Evolutionary conservation across 192 early-diverging fungal genomes (phyloP), one percentile per base, ranked within the genome.

Genomic region (Entrophospora sp.): DNA sequence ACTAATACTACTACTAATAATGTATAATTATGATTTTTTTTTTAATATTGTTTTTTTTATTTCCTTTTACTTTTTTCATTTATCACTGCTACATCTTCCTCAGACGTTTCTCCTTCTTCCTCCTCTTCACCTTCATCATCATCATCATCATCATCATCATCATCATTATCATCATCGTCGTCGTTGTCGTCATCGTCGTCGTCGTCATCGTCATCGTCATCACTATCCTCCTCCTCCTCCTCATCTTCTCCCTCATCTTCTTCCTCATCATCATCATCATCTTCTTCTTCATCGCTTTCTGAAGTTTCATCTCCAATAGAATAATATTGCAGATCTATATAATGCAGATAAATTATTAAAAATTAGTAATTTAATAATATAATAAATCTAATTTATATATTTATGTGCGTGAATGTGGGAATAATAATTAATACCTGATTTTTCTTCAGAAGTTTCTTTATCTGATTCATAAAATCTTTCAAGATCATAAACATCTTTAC

Each of bases 401-500:
- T 5, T 25, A 46, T 34, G 10, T 16, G n/a, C n/a, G n/a, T n/a
- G n/a, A n/a, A n/a, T n/a, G n/a, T n/a, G n/a, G n/a, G n/a, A n/a
- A n/a, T n/a, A n/a, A n/a, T n/a, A n/a, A n/a, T n/a, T n/a, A n/a
- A n/a, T 36, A 64, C 61, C 30, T 49, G 43, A 32, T 20, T 31
- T 9, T 31, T 73, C 71, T 16, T 73, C 75, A 1, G 64, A 67
- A 46, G 36, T 40, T 12, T 75, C 73, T 10, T n/a, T n/a, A n/a
- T 61, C 61, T 16, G 43, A 52, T 3, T 70, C 73, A 30, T 59
- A 66, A 75, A 67, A 81, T 71, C 1, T 68, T 27, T 79, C 78
- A 31, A 79, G 56, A 64, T 74, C 80, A 66, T 69, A 78, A 10
- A 43, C 65, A 31, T 65, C 73, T 38, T 61, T 76, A 34, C 55